Conservation (phyloP, 768 basidiomycete species). For the Galerina sulciceps region DNA sequence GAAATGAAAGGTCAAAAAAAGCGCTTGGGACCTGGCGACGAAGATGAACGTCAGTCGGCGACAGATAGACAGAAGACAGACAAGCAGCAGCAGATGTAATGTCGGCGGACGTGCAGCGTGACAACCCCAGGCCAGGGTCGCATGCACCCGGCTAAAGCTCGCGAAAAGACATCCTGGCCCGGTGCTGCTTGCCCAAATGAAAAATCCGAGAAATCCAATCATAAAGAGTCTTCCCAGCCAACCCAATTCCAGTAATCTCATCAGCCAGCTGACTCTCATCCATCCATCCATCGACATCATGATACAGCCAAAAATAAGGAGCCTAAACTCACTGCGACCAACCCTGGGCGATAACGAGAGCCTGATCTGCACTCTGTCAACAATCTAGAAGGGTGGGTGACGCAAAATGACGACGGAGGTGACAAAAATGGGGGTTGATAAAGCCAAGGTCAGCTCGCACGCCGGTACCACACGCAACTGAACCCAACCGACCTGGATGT, state of each 20-base stretch:
- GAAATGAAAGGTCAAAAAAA: neutral
- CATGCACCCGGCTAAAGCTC: constrained; percentile 13
- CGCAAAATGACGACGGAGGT: no score
- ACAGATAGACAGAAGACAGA: constrained; percentile 6
- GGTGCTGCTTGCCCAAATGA: neutral
- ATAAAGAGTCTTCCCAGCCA: neutral
- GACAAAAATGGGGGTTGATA: no score
- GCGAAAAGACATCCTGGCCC: constrained; percentile 3
- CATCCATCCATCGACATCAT: constrained; percentile 2
- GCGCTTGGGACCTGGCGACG: neutral
- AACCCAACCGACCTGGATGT: no score
- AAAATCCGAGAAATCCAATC: neutral
- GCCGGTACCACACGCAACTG: no score
- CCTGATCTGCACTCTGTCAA: no score
- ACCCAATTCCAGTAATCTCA: neutral
- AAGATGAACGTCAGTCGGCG: constrained; percentile 1
- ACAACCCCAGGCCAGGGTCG: constrained; percentile 14
- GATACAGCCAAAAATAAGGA: neutral
- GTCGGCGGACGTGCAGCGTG: neutral
- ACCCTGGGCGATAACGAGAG: no score
- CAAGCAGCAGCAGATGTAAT: neutral
- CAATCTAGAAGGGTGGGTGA: no score
- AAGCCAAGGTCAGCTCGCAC: no score
- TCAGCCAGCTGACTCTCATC: neutral
- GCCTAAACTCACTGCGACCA: no score